Evolutionary conservation across 257 asterid species (phyloP).

Genomic region (Solanum sejunctum): DNA sequence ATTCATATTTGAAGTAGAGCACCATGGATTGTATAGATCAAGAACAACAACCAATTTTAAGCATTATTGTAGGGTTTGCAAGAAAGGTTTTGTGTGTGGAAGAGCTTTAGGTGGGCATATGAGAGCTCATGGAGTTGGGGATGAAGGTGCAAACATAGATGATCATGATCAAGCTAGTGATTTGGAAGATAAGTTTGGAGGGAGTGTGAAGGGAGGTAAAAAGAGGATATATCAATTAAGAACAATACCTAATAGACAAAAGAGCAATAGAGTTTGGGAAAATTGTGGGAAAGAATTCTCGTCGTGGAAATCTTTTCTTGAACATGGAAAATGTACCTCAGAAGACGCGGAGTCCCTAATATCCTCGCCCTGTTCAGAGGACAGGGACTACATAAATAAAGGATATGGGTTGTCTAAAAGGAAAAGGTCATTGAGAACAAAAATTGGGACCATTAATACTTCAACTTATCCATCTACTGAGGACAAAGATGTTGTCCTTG

Average conservation of each 20-base stretch:
- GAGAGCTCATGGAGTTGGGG: slow-evolving; percentile 94
- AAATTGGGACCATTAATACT: slow-evolving; percentile 28
- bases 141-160: slow-evolving; percentile 40
- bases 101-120: slow-evolving; percentile 95
- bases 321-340: slow-evolving; percentile 80
- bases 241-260: slow-evolving; percentile 73
- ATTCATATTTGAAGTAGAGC: not conserved
- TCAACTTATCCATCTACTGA: slow-evolving; percentile 25
- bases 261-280: slow-evolving; percentile 69
- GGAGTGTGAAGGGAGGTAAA: not conserved
- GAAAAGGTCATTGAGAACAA: slow-evolving; percentile 70
- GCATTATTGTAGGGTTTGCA: slow-evolving; percentile 84
- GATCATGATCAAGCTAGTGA: slow-evolving; percentile 57
- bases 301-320: slow-evolving; percentile 93
- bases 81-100: slow-evolving; percentile 93
- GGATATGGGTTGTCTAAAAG: slow-evolving; percentile 62
- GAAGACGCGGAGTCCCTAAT: slow-evolving; percentile 67
- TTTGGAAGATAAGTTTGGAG: slow-evolving; percentile 69
- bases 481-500: slow-evolving; percentile 74
- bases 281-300: slow-evolving; percentile 86
- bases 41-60: slow-evolving; percentile 24
- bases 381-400: slow-evolving; percentile 19
- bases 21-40: slow-evolving; percentile 28
- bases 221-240: slow-evolving; percentile 71
- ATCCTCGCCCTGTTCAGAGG: slow-evolving; percentile 52